These are phyloP conservation scores for Marasmius sp. DNA, from an alignment of 1,284 basidiomycete species.

Conservation along the genomic window DNA sequence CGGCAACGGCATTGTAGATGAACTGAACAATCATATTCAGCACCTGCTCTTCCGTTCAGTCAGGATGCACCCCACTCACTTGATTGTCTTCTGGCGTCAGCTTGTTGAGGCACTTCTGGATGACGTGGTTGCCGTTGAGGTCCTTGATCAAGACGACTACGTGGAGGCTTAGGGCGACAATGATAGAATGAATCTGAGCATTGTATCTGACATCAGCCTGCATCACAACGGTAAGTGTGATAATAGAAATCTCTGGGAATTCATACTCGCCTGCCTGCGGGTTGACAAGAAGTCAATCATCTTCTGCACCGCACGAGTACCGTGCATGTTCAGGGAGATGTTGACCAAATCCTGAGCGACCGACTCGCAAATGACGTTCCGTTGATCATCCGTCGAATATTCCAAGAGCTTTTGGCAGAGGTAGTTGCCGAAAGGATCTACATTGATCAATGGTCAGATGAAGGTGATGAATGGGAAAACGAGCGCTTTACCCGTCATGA, in stretches of 20 bases:
- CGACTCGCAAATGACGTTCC: slow-evolving; percentile 96
- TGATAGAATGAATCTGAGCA: slow-evolving; percentile 95
- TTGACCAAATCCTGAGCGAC: slow-evolving; percentile 97
- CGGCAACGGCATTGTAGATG: slow-evolving; percentile 99
- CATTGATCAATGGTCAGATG: background rate
- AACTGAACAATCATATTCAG: slow-evolving; percentile 53
- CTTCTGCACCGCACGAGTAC: slow-evolving; percentile 98
- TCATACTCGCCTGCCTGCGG: slow-evolving; percentile 77
- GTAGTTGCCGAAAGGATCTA: slow-evolving; percentile 99
- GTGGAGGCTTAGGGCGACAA: slow-evolving; percentile 93
- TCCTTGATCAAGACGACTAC: slow-evolving; percentile 99
- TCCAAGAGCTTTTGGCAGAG: slow-evolving; percentile 98
- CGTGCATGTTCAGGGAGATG: slow-evolving; percentile 99
- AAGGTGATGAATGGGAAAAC: background rate
- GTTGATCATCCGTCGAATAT: slow-evolving; percentile 96
- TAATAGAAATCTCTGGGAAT: slow-evolving; percentile 25
- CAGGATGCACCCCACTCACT: slow-evolving; percentile 38
- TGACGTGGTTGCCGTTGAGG: slow-evolving; percentile 98
- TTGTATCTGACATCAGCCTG: slow-evolving; percentile 80
- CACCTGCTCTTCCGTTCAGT: slow-evolving; percentile 7
- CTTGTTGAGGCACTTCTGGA: slow-evolving; percentile 99
- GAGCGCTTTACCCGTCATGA: slow-evolving; percentile 83
- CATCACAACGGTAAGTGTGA: slow-evolving; percentile 42
- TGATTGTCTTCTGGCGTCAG: slow-evolving; percentile 98
- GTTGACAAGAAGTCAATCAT: slow-evolving; percentile 99